Percentiles rank a stretch among this genome's conserved stretches.
phyloP scores from a whole-genome alignment of 2,329 filamentous ascomycete genomes.

The Aureobasidium sp. region DNA sequence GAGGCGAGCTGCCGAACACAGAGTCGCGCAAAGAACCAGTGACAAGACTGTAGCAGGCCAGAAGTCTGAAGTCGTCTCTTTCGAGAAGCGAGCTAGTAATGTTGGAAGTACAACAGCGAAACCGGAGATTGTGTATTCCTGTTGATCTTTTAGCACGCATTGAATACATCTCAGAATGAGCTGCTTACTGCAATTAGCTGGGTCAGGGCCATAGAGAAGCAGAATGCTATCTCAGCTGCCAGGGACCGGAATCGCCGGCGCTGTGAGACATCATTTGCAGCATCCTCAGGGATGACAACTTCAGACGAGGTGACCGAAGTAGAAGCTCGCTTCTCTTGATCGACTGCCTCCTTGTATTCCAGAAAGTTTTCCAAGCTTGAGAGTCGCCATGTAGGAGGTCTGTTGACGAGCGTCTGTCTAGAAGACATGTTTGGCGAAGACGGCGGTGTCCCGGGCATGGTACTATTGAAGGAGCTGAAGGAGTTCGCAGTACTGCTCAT shows the following conservation, averaged over 20 bases:
- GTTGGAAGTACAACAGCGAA: constrained; percentile 31
- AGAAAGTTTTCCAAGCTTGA: constrained; percentile 29
- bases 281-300: neutral
- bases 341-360: constrained; percentile 25
- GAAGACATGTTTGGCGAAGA: neutral
- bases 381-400: neutral
- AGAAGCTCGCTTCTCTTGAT: constrained; percentile 23
- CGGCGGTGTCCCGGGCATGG: neutral
- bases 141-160: too few relatives aligned
- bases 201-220: constrained; percentile 31
- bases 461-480: neutral
- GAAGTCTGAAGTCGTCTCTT: constrained; percentile 19
- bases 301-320: constrained; percentile 16
- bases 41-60: constrained; percentile 32
- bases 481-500: neutral
- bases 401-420: neutral
- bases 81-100: constrained; percentile 19
- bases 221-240: constrained; percentile 29
- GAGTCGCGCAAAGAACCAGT: constrained; percentile 28
- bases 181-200: constrained; percentile 27
- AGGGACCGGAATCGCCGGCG: constrained; percentile 24
- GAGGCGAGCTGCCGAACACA: constrained; percentile 30
- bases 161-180: neutral
- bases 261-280: neutral
- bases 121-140: constrained; percentile 32